Base-by-base conservation (phyloP, 2,329 filamentous ascomycete species). In the Colletotrichum magnum region DNA sequence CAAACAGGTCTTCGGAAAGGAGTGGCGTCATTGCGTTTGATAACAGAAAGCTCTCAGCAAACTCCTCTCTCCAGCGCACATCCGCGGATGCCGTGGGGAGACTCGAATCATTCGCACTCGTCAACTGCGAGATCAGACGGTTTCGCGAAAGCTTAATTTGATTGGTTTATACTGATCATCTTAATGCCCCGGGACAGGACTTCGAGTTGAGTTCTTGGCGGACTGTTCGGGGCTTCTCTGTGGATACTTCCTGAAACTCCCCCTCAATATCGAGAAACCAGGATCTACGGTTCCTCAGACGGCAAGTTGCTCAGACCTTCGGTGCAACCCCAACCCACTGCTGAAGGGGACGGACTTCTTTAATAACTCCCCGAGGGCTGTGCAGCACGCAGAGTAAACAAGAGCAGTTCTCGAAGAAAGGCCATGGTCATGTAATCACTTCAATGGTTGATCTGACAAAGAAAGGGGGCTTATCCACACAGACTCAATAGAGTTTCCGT, bases 111-210 rank as follows among this genome's bases (percentile, higher is more conserved):
- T 32, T 52, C 13, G 13, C n/a, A 28, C 26, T 5, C 1, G 7
- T 21, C 18, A 21, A 48, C 21, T 0, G 18, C 12, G 26, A 16
- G 18, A 32, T 43, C 12, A 21, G 45, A n/a, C 18, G 18, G 60
- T 32, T 59, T 28, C 41, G 18, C 9, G 13, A 65, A 68, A 68
- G 41, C 12, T 13, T 41, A 28, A 59, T 59, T 60, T 61, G 32
- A 59, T 43, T 65, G 48, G 41, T 63, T 63, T 63, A 57, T 57
- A 63, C 54, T 50, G 43, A 57, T 57, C 60, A 57, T 48, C 52
- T 63, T 54, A 63, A 18, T 45, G 21, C 39, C 28, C 51, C 24
- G n/a, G 16, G 57, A 26, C 10, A 43, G 24, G 48, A 47, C 18
- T 45, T 47, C 45, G 50, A 53, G 36, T 54, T 45, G 59, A 36